phyloP scores from a whole-genome alignment of 345 rosid genomes.

The Pistacia integerrima region DNA sequence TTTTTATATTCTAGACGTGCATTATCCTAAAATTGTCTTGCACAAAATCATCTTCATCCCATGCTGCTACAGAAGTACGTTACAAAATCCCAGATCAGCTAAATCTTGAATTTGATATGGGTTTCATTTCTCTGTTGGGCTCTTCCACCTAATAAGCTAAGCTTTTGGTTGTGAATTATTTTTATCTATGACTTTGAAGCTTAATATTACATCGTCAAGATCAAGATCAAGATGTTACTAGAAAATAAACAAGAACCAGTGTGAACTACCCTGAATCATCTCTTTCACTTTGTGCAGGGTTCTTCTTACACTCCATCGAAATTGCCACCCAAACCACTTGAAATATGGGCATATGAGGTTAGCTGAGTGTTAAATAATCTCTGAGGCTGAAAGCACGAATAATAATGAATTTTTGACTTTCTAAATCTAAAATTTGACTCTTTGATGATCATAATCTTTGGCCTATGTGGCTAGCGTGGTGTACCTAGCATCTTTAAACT shows the following conservation, averaged over 20 bases:
- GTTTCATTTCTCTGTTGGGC: not conserved
- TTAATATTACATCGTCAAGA: not conserved
- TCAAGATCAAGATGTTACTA: not conserved
- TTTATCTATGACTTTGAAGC: too few species aligned
- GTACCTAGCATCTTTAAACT: not conserved
- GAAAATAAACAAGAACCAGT: not conserved
- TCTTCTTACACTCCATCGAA: constrained; percentile 66
- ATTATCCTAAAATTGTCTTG: not conserved
- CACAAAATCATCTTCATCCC: not conserved
- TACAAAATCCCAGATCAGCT: not conserved
- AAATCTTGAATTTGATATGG: not conserved
- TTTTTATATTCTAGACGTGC: not conserved
- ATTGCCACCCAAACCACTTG: constrained; percentile 87
- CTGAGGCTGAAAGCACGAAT: constrained; percentile 1
- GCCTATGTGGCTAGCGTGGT: not conserved
- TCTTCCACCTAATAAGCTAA: not conserved
- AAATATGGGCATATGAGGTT: constrained; percentile 91
- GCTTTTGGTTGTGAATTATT: not conserved
- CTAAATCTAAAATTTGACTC: constrained; percentile 4
- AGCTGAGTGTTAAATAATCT: not conserved
- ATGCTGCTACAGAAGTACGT: not conserved
- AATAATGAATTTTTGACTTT: not conserved
- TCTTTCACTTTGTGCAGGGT: constrained; percentile 54
- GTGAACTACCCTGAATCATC: not conserved
- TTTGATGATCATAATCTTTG: constrained; percentile 1